Base-by-base conservation (phyloP, 129 eudicot genomes). In the Chrysanthemum lavandulifolium region DNA sequence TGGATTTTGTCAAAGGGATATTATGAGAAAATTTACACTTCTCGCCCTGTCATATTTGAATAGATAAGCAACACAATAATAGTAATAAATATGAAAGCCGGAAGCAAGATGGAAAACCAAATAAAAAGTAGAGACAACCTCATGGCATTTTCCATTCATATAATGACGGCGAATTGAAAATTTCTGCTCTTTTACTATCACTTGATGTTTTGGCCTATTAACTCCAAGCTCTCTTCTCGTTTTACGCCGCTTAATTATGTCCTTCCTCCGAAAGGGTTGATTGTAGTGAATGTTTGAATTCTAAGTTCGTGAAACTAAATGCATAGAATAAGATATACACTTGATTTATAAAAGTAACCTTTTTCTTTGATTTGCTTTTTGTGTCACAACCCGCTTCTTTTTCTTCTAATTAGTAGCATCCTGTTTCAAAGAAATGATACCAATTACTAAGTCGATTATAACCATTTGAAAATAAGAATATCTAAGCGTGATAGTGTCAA, bases 1-100 rank as follows among this genome's bases (percentile, higher is more conserved):
- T 79, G 43, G 97, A 94, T 79, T 94, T 94, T 73, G 97, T 94
- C 83, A 86, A 75, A 66, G 98, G 98, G 73, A 71, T 74, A 81
- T 90, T 96, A 84, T 90, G 97, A 7, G 98, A 94, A 67, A 82
- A 94, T 65, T 87, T 90, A 80, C 97, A 94, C 68, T 81, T 83
- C 68, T 79, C 93, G n/a, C 98, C 98, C 98, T 93, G 87, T 56
- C 49, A 82, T 61, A 82, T n/a, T 62, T 29, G 10, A 69, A 76
- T 0, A 59, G 27, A 59, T 33, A 25, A 52, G 72, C 31, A 18
- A 50, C 65, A 8, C 18, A 61, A 61, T 19, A 31, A 54, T 43
- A 43, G n/a, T 13, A 45, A 27, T 51, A 68, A 67, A 61, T 69
- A 49, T 61, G 15, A 31, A 69, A 16, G 31, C 5, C 15, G 23